Conservation (phyloP, 441 rosid species). For the Breynia disticha region DNA sequence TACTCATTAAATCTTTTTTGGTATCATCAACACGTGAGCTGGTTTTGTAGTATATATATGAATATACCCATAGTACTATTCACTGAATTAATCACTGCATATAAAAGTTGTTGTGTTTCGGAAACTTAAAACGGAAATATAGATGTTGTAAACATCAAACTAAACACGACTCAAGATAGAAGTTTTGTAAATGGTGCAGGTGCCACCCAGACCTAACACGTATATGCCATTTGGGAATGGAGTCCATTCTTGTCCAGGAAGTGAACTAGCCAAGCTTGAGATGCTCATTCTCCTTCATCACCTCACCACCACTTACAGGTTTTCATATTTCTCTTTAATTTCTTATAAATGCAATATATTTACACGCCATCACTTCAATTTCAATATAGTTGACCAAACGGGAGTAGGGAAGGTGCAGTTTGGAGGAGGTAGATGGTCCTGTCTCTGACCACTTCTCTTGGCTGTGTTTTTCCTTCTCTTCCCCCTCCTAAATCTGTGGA, state of each 20-base stretch:
- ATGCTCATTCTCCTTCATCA: slow-evolving; percentile 55
- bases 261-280: slow-evolving; percentile 82
- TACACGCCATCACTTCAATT: too few relatives aligned
- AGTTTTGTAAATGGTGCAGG: slow-evolving; percentile 34
- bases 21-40: slow-evolving; percentile 32
- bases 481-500: slow-evolving; percentile 26
- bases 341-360: neutral
- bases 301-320: slow-evolving; percentile 70
- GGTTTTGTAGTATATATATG: slow-evolving; percentile 27
- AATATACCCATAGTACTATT: too few relatives aligned
- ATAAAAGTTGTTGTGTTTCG: too few relatives aligned
- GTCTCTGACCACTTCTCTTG: slow-evolving; percentile 12
- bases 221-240: slow-evolving; percentile 92
- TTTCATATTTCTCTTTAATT: neutral
- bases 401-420: too few relatives aligned
- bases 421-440: slow-evolving; percentile 4
- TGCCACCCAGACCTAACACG: slow-evolving; percentile 75
- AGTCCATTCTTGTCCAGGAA: slow-evolving; percentile 86
- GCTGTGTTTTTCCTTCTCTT: neutral
- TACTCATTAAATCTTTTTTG: slow-evolving; percentile 14
- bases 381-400: too few relatives aligned
- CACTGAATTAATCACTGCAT: too few relatives aligned
- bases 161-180: too few relatives aligned
- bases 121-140: too few relatives aligned
- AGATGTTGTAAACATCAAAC: too few relatives aligned